phyloP scores from a whole-genome alignment of 345 rosid genomes.

The Durio zibethinus region DNA sequence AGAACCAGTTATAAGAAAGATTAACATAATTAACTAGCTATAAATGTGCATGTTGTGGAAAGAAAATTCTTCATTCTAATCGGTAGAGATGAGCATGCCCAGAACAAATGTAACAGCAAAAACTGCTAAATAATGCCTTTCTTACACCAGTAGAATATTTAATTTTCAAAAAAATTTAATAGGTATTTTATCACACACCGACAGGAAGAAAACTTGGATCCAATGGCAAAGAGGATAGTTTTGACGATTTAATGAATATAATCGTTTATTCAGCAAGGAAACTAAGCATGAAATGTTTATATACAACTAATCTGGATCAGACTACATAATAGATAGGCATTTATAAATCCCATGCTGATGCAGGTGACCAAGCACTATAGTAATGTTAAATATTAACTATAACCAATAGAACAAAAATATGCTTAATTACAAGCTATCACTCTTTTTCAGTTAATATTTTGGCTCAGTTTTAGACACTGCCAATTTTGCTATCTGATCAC shows the following conservation, averaged over 20 bases:
- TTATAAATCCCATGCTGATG: background rate
- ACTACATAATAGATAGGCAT: background rate
- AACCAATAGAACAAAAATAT: background rate
- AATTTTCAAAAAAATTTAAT: background rate
- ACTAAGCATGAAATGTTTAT: background rate
- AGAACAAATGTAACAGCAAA: background rate
- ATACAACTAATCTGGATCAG: background rate
- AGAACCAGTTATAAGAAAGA: constrained; percentile 1
- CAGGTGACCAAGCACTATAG: background rate
- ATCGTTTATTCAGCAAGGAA: background rate
- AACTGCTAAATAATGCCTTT: background rate
- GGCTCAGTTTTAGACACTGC: background rate
- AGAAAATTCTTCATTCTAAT: background rate
- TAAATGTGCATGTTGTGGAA: background rate
- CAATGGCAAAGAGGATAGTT: background rate
- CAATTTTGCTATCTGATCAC: background rate
- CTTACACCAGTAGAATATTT: background rate
- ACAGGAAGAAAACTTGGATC: background rate
- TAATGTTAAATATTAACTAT: background rate
- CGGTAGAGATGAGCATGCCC: background rate
- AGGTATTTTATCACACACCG: background rate
- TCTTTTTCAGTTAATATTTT: background rate
- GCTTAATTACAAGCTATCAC: background rate
- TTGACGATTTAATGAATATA: background rate
- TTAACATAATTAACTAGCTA: background rate